phyloP scores from a whole-genome alignment of 768 basidiomycete species.

The Ramaria sp. region DNA sequence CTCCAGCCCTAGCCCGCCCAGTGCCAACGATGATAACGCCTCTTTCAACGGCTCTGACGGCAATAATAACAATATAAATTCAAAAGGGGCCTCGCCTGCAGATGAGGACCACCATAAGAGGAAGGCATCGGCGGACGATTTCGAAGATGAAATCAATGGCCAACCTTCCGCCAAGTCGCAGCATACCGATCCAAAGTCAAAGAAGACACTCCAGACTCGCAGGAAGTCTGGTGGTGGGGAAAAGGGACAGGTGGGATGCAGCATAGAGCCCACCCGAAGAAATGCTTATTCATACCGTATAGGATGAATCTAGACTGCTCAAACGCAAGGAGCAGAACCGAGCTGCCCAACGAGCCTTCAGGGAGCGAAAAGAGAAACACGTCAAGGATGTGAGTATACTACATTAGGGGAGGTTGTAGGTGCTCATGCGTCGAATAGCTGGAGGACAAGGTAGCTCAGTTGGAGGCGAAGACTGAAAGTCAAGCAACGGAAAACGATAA shows the following conservation, averaged over 20 bases:
- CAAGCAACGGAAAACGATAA: conserved; percentile 78
- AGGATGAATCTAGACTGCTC: conserved; percentile 66
- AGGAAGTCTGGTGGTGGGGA: conserved; percentile 30
- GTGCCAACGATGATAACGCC: conserved; percentile 25
- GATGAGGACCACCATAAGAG: conserved; percentile 54
- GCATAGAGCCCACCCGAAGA: not conserved
- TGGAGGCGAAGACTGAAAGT: conserved; percentile 72
- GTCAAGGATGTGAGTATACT: conserved; percentile 76
- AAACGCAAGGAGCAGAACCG: conserved; percentile 97
- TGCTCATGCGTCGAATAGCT: conserved; percentile 36
- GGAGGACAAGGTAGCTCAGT: conserved; percentile 81
- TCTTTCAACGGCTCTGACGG: conserved; percentile 19
- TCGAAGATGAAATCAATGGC: conserved; percentile 40
- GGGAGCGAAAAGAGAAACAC: conserved; percentile 95
- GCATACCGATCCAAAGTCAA: conserved; percentile 39
- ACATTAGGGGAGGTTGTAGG: not conserved
- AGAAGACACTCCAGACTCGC: conserved; percentile 18
- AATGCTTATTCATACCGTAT: not conserved
- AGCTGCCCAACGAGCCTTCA: conserved; percentile 93
- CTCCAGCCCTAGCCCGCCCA: conserved; percentile 70
- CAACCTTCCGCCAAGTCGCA: conserved; percentile 55
- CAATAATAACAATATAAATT: conserved; percentile 20
- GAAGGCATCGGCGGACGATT: conserved; percentile 44
- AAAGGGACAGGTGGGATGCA: conserved; percentile 21
- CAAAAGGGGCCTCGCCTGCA: conserved; percentile 8